phyloP scores from a whole-genome alignment of 352 stramenopile species.

The Phytopythium sindhum region DNA sequence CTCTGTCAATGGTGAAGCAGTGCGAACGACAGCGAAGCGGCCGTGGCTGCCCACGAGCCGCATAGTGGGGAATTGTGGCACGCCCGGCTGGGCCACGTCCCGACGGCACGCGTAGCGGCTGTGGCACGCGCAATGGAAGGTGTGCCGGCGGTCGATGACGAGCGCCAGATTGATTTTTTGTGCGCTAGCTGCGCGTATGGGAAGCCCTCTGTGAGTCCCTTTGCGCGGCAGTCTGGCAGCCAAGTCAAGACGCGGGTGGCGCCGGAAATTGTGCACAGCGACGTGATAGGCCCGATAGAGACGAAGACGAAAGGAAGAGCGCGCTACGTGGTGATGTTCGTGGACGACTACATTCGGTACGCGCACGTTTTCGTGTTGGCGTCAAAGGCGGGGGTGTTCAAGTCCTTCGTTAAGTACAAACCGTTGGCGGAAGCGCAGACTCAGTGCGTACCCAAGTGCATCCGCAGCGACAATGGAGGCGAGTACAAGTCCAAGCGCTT shows the following conservation, averaged over 20 bases:
- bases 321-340: slow-evolving; percentile 17
- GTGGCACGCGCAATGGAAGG: not conserved
- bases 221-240: slow-evolving; percentile 10
- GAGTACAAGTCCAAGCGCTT: slow-evolving; percentile 13
- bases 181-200: slow-evolving; percentile 18
- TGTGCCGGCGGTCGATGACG: not conserved
- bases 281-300: slow-evolving; percentile 14
- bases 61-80: slow-evolving; percentile 9
- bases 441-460: slow-evolving; percentile 6
- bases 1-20: slow-evolving; percentile 4
- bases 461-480: slow-evolving; percentile 17
- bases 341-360: slow-evolving; percentile 17
- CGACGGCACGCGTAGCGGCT: not conserved
- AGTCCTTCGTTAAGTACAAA: slow-evolving; percentile 10
- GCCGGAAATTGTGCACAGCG: slow-evolving; percentile 13
- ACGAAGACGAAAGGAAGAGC: slow-evolving; percentile 11
- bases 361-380: slow-evolving; percentile 2
- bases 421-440: slow-evolving; percentile 11
- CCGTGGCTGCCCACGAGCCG: slow-evolving; percentile 1
- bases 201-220: slow-evolving; percentile 11
- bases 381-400: slow-evolving; percentile 8
- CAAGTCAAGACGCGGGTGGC: slow-evolving; percentile 7
- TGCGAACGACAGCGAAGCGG: not conserved
- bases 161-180: not conserved
- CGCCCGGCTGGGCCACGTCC: slow-evolving; percentile 13